These are phyloP conservation scores for Zygoascus bituminiphila DNA, from an alignment of 805 yeast species.

Conservation along the genomic window DNA sequence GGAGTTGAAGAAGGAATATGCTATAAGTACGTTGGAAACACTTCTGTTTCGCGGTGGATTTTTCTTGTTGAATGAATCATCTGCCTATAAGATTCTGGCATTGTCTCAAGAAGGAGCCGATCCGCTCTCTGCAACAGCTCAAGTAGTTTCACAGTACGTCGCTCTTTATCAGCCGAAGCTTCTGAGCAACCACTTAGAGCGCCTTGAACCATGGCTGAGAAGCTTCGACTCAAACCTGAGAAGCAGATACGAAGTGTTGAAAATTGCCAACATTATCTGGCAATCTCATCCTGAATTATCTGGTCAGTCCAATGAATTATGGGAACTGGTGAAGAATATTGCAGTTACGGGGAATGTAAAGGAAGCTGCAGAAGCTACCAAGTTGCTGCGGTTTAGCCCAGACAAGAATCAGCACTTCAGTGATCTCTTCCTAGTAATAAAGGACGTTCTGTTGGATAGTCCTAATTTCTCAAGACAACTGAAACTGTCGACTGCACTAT, in stretches of 20 bases:
- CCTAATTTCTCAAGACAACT: background rate
- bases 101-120: conserved; percentile 33
- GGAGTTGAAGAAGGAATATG: background rate
- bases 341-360: conserved; percentile 45
- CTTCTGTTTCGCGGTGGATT: conserved; percentile 55
- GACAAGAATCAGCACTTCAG: conserved; percentile 35
- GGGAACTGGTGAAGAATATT: conserved; percentile 20
- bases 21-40: conserved; percentile 32
- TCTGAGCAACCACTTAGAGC: conserved; percentile 49
- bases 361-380: conserved; percentile 60
- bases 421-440: conserved; percentile 30
- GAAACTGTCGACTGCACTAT: conserved; percentile 46
- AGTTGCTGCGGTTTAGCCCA: conserved; percentile 43
- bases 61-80: conserved; percentile 57
- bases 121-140: conserved; percentile 33
- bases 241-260: conserved; percentile 37
- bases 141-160: conserved; percentile 49
- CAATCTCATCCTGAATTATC: conserved; percentile 42
- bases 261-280: conserved; percentile 52
- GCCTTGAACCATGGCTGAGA: conserved; percentile 37
- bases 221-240: conserved; percentile 22
- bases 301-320: conserved; percentile 32
- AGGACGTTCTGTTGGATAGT: conserved; percentile 2
- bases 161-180: conserved; percentile 55
- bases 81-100: conserved; percentile 46